A percentile compares a stretch with the other conserved stretches of the same genome.
These are phyloP conservation scores for Trichoderma asperellum DNA, from an alignment of 2,329 filamentous ascomycete genomes.

Conservation along the genomic window DNA sequence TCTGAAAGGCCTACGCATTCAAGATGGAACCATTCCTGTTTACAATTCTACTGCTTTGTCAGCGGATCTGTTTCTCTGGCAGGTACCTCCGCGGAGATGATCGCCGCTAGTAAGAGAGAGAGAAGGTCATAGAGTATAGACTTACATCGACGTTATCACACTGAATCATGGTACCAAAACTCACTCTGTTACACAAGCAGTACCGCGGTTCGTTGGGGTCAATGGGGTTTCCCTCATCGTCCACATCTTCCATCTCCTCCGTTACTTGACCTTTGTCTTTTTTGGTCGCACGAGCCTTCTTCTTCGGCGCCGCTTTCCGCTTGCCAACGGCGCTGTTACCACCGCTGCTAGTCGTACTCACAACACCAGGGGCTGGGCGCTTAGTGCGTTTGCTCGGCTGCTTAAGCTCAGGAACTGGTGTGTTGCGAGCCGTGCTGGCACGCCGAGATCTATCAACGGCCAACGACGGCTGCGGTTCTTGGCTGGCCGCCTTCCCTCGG, in stretches of 20 bases:
- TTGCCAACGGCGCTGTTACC: slow-evolving; percentile 71
- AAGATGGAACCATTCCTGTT: slow-evolving; percentile 84
- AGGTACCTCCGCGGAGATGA: neutral
- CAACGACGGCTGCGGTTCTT: slow-evolving; percentile 54
- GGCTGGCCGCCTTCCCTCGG: slow-evolving; percentile 56
- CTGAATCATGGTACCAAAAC: slow-evolving; percentile 80
- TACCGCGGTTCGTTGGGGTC: slow-evolving; percentile 77
- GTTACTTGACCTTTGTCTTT: slow-evolving; percentile 51
- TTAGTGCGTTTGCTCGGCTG: slow-evolving; percentile 64
- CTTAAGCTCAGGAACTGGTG: slow-evolving; percentile 55
- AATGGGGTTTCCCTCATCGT: slow-evolving; percentile 70
- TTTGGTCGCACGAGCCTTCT: slow-evolving; percentile 59
- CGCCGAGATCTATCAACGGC: slow-evolving; percentile 59
- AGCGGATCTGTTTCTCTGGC: slow-evolving; percentile 29
- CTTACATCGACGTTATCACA: slow-evolving; percentile 79
- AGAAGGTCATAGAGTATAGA: slow-evolving; percentile 32
- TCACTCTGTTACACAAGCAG: slow-evolving; percentile 78
- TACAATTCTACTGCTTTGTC: slow-evolving; percentile 59
- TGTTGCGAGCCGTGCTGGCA: slow-evolving; percentile 61
- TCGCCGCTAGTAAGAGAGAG: neutral
- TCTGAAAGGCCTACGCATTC: slow-evolving; percentile 72
- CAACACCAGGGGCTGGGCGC: slow-evolving; percentile 71
- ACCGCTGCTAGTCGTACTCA: slow-evolving; percentile 65
- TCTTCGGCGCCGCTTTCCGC: slow-evolving; percentile 69
- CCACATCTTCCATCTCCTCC: slow-evolving; percentile 61